A percentile compares a stretch with the other conserved stretches of the same genome.
Conservation (phyloP, 2,329 filamentous ascomycete species). For the Fusarium burgessii region DNA sequence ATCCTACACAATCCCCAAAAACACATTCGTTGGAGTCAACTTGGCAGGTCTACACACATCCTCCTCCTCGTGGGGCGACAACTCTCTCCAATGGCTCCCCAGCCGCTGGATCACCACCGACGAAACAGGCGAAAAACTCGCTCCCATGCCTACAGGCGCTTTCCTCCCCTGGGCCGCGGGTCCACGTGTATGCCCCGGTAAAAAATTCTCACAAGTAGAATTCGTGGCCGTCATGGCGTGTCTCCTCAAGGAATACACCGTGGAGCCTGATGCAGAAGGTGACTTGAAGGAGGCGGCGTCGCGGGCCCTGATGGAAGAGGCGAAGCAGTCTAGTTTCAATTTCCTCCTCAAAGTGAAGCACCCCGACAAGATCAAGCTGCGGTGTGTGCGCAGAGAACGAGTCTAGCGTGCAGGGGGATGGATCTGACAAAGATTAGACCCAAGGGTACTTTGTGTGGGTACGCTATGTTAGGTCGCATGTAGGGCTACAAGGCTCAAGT, state of each 20-base stretch:
- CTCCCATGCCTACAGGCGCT: slow-evolving; percentile 17
- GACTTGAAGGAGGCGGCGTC: slow-evolving; percentile 27
- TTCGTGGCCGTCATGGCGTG: slow-evolving; percentile 41
- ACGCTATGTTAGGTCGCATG: not conserved
- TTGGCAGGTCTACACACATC: slow-evolving; percentile 34
- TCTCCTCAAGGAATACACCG: slow-evolving; percentile 29
- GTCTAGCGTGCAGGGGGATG: not conserved
- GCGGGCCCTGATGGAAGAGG: slow-evolving; percentile 35
- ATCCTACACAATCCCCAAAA: slow-evolving; percentile 30
- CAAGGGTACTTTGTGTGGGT: not conserved
- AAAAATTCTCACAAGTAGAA: slow-evolving; percentile 44
- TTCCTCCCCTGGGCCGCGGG: slow-evolving; percentile 38
- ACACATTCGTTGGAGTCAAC: slow-evolving; percentile 37
- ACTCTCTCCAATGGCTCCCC: slow-evolving; percentile 38
- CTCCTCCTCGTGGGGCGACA: slow-evolving; percentile 35
- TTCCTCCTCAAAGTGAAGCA: slow-evolving; percentile 43
- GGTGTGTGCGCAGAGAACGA: slow-evolving; percentile 29
- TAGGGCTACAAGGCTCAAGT: slow-evolving; percentile 6
- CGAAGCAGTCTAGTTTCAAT: slow-evolving; percentile 42
- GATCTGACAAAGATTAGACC: not conserved
- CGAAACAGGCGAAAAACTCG: slow-evolving; percentile 26
- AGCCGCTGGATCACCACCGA: slow-evolving; percentile 37
- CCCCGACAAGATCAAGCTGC: slow-evolving; percentile 36
- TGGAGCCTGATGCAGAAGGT: slow-evolving; percentile 33
- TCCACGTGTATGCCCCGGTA: slow-evolving; percentile 37